Conservation (phyloP, 371 early-diverging fungal genomes). For the Mucor irregularis region DNA sequence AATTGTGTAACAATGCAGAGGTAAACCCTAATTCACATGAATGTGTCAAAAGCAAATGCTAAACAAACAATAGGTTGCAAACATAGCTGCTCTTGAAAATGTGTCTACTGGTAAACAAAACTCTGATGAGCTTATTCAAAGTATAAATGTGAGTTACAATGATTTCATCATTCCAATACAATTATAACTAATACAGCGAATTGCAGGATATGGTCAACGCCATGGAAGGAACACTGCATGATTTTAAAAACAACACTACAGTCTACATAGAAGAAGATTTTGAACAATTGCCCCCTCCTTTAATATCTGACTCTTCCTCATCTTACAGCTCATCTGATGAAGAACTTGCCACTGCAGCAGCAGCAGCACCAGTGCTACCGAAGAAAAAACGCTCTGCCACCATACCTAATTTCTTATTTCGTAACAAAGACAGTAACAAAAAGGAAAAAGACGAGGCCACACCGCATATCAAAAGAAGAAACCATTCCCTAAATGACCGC, state of each 20-base stretch:
- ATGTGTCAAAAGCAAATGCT: too few species aligned
- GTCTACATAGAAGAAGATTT: background rate
- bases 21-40: constrained; percentile 11
- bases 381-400: constrained; percentile 2
- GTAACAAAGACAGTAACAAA: background rate
- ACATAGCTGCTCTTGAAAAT: constrained; percentile 2
- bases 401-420: constrained; percentile 3
- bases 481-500: background rate
- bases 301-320: constrained; percentile 8
- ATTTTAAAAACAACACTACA: background rate
- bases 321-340: constrained; percentile 5
- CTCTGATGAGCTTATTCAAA: constrained; percentile 18
- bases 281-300: background rate
- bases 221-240: constrained; percentile 24
- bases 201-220: constrained; percentile 20
- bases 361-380: background rate
- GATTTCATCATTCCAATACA: background rate
- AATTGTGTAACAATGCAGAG: constrained; percentile 21
- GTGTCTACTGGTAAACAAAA: constrained; percentile 2
- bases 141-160: constrained; percentile 18
- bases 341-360: background rate
- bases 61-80: constrained; percentile 23
- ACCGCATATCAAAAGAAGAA: background rate
- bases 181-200: background rate
- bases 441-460: background rate